A percentile compares a stretch with the other conserved stretches of the same genome.
Conservation (phyloP, 2,329 filamentous ascomycete genomes). For the Akanthomyces dipterigenus region DNA sequence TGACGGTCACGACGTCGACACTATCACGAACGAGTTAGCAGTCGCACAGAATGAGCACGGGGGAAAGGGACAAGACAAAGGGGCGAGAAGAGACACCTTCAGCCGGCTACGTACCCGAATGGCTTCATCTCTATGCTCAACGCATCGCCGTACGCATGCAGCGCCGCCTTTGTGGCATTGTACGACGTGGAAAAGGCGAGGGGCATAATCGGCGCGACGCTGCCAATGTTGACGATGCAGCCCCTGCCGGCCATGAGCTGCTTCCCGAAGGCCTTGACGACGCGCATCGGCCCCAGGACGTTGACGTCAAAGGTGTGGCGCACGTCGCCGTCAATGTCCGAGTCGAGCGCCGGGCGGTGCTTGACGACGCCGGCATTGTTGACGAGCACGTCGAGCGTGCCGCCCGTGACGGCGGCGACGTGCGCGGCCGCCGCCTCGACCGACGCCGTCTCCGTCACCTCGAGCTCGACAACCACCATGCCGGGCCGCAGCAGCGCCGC, state of each 20-base stretch:
- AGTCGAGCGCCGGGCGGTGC: slow-evolving; percentile 10
- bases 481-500: neutral
- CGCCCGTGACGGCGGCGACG: slow-evolving; percentile 2
- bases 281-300: slow-evolving; percentile 15
- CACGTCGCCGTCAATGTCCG: slow-evolving; percentile 12
- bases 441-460: slow-evolving; percentile 9
- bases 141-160: slow-evolving; percentile 18
- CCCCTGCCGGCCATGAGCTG: slow-evolving; percentile 19
- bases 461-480: slow-evolving; percentile 6
- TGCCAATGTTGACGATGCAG: slow-evolving; percentile 21
- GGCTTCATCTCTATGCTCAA: slow-evolving; percentile 20
- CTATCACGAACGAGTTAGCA: slow-evolving; percentile 4
- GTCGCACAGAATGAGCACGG: neutral
- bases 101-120: slow-evolving; percentile 15
- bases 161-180: slow-evolving; percentile 19
- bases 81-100: neutral
- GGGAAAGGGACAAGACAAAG: too few relatives aligned
- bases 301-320: slow-evolving; percentile 12
- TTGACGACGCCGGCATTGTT: slow-evolving; percentile 12
- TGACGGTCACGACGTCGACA: slow-evolving; percentile 15
- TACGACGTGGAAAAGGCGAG: slow-evolving; percentile 17
- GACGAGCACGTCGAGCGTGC: slow-evolving; percentile 12
- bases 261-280: slow-evolving; percentile 17
- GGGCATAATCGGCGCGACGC: slow-evolving; percentile 18
- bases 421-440: neutral